Evolutionary conservation across 805 yeast species (phyloP), one percentile per base, ranked within the genome.

Genomic region (Candida nonsorbophila): DNA sequence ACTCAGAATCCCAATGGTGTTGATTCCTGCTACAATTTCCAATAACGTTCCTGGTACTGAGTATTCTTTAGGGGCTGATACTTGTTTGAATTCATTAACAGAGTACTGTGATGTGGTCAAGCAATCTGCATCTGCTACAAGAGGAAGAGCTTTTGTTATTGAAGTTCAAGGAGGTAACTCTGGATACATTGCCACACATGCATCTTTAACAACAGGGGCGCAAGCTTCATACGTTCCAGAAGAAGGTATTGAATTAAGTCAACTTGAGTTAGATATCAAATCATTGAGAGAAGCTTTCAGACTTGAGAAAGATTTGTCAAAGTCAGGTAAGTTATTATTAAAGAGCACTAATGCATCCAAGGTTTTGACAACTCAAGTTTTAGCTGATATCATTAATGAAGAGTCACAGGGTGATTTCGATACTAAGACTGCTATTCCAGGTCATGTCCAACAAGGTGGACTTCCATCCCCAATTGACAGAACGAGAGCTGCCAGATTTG

Each of bases 41-140:
- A 92, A 92, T 64, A 92, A 92, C 47, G 97, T 92, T 28, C 98
- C 99, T n/a, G 99, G 98, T 36, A 82, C 97, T 2, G 97, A 92
- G 59, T 87, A 87, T 58, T 87, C 97, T 0, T 62, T 92, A 34
- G 99, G 99, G 34, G 72, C 87, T 8, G 98, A 92, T 55, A 92
- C 99, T 7, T 94, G 98, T 67, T 67, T 92, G 67, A 92, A 92
- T 60, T 67, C 92, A 7, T 69, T 92, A 47, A 86, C 87, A 39
- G 78, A 82, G 34, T 92, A 92, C 67, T 90, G 97, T 63, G 99
- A 92, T 57, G 86, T 84, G 15, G 81, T 92, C 42, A 88, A 92
- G 63, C 96, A 85, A 65, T 76, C 87, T 29, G 98, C 98, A 2
- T 80, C 96, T 13, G 85, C 98, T 11, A 76, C 96, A 3, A 77